Conservation (phyloP, 306 rosid species). For the Betula pendula region DNA sequence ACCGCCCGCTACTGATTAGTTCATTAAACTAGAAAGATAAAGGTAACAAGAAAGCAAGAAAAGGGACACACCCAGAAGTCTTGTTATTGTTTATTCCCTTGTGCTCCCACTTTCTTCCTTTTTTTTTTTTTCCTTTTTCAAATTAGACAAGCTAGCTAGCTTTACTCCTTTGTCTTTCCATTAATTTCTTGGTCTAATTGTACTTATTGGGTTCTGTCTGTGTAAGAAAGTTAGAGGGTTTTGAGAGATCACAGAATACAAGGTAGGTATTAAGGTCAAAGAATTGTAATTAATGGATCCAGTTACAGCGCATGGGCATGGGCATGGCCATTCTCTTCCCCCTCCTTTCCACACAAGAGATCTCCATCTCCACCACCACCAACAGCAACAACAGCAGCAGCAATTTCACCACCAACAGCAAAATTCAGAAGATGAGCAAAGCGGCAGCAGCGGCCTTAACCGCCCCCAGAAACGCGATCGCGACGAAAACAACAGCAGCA, state of each 20-base stretch:
- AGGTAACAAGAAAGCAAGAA: conserved; percentile 11
- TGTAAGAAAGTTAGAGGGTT: conserved; percentile 10
- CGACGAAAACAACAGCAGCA: conserved; percentile 39
- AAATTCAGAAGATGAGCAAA: conserved; percentile 76
- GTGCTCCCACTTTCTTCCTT: conserved; percentile 15
- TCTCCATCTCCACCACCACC: conserved; percentile 71
- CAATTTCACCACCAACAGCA: conserved; percentile 50
- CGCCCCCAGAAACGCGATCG: conserved; percentile 63
- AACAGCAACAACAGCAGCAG: conserved; percentile 21
- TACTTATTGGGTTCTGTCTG: conserved; percentile 2
- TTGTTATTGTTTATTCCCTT: conserved; percentile 7
- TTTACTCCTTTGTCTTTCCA: neutral
- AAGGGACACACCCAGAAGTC: conserved; percentile 6
- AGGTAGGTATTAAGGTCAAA: too few species aligned
- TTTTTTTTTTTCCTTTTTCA: conserved; percentile 13
- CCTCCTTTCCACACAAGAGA: conserved; percentile 86
- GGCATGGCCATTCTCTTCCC: conserved; percentile 79
- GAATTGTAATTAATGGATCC: too few species aligned
- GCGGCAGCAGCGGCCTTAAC: conserved; percentile 63
- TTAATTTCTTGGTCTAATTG: neutral
- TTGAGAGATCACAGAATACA: too few species aligned
- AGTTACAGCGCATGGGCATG: too few species aligned
- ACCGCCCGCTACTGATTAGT: neutral
- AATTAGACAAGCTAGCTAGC: neutral
- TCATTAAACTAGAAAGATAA: conserved; percentile 7